A percentile compares a stretch with the other conserved stretches of the same genome.
Evolutionary conservation across 2,329 filamentous ascomycete species (phyloP).

Genomic region (Aspergillus pseudoviridinutans): DNA sequence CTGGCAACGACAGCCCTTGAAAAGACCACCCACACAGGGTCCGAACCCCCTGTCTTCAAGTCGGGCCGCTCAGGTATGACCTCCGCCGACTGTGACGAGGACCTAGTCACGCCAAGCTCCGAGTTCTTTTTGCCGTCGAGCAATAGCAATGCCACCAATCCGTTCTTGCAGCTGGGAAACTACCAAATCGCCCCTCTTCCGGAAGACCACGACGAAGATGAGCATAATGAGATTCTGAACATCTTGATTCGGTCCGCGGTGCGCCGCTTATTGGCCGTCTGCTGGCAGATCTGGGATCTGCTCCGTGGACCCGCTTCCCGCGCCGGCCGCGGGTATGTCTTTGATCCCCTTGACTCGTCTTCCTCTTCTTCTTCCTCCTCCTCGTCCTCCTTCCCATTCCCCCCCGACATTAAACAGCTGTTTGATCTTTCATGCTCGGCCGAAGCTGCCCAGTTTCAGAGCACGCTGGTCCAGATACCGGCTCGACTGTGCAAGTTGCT

Average conservation of each 20-base stretch:
- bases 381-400: too few relatives aligned
- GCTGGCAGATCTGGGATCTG: background rate
- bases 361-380: too few relatives aligned
- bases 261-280: background rate
- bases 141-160: background rate
- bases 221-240: background rate
- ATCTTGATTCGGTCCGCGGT: background rate
- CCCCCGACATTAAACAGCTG: background rate
- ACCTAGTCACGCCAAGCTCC: background rate
- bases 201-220: background rate
- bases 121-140: background rate
- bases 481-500: background rate
- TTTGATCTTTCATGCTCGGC: background rate
- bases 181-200: background rate
- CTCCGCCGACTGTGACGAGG: too few relatives aligned
- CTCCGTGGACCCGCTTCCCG: background rate
- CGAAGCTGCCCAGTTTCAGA: background rate
- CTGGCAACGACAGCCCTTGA: background rate
- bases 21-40: background rate
- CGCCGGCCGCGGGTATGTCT: too few relatives aligned
- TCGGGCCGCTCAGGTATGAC: too few relatives aligned
- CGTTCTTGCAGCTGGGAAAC: background rate
- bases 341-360: background rate
- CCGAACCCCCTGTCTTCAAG: background rate
- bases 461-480: background rate